These are phyloP conservation scores for Syzygium oleosum DNA, from an alignment of 345 rosid genomes.

Conservation along the genomic window DNA sequence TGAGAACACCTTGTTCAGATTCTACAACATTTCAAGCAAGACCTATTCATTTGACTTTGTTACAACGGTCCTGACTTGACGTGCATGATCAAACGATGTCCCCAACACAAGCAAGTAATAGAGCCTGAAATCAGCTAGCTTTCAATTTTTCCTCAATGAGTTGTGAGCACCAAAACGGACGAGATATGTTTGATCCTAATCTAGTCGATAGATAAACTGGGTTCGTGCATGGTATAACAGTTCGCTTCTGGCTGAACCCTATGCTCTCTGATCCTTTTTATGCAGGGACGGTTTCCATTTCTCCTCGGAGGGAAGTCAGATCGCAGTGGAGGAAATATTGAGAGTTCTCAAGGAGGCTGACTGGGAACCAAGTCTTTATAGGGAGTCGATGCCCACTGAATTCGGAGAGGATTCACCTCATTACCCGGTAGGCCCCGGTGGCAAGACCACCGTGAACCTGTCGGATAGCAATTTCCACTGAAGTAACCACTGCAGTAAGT, in stretches of 20 bases:
- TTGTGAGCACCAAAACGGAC: neutral
- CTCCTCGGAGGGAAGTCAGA: conserved; percentile 47
- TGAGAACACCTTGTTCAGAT: neutral
- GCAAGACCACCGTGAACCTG: conserved; percentile 1
- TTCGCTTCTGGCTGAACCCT: neutral
- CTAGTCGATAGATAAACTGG: neutral
- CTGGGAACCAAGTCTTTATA: conserved; percentile 66
- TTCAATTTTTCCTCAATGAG: neutral
- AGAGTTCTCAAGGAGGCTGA: conserved; percentile 48
- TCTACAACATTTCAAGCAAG: neutral
- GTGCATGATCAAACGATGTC: neutral
- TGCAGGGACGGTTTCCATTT: conserved; percentile 79
- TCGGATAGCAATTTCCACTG: neutral
- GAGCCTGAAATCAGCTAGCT: neutral
- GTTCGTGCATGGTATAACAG: neutral
- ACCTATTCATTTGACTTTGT: neutral
- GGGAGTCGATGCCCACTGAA: conserved; percentile 48
- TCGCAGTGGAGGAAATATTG: conserved; percentile 53
- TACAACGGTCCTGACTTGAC: neutral
- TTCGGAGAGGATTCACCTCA: conserved; percentile 31
- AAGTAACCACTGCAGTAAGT: neutral
- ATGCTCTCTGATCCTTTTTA: neutral
- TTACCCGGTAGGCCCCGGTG: conserved; percentile 5
- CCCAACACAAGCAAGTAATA: fast-evolving
- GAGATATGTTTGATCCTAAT: neutral